phyloP scores from a whole-genome alignment of 2,329 filamentous ascomycete species.

The Myotisia sp. region DNA sequence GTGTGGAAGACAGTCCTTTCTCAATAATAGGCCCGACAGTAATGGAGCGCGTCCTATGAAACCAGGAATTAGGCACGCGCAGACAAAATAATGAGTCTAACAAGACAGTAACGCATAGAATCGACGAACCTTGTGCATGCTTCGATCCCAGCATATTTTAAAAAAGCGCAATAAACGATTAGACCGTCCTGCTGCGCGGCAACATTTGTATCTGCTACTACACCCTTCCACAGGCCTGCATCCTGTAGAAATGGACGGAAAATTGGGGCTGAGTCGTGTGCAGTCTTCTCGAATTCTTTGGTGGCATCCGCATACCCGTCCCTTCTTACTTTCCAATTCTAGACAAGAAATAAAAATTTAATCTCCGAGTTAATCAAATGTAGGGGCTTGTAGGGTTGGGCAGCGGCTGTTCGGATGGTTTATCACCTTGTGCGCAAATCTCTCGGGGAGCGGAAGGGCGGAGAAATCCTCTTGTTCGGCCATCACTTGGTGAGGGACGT shows the following conservation, averaged over 20 bases:
- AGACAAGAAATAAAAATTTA: slow-evolving; percentile 8
- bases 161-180: slow-evolving; percentile 72
- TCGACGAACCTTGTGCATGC: slow-evolving; percentile 50
- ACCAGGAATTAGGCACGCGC: neutral
- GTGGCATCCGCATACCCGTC: slow-evolving; percentile 84
- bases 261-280: slow-evolving; percentile 69
- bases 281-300: slow-evolving; percentile 70
- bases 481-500: slow-evolving; percentile 45
- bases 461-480: slow-evolving; percentile 71
- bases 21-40: slow-evolving; percentile 72
- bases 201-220: slow-evolving; percentile 87
- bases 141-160: slow-evolving; percentile 76
- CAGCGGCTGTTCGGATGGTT: no score
- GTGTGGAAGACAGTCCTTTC: slow-evolving; percentile 76
- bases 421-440: slow-evolving; percentile 65
- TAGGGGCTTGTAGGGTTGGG: no score
- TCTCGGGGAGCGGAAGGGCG: slow-evolving; percentile 60
- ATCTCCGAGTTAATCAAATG: slow-evolving; percentile 14
- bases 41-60: slow-evolving; percentile 51
- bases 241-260: slow-evolving; percentile 84
- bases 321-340: slow-evolving; percentile 96
- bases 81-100: neutral
- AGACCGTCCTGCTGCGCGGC: slow-evolving; percentile 92
- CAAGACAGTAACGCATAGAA: neutral
- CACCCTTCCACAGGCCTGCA: slow-evolving; percentile 75